These are phyloP conservation scores for Fragaria vesca DNA, from an alignment of 306 rosid genomes.

Conservation along the genomic window DNA sequence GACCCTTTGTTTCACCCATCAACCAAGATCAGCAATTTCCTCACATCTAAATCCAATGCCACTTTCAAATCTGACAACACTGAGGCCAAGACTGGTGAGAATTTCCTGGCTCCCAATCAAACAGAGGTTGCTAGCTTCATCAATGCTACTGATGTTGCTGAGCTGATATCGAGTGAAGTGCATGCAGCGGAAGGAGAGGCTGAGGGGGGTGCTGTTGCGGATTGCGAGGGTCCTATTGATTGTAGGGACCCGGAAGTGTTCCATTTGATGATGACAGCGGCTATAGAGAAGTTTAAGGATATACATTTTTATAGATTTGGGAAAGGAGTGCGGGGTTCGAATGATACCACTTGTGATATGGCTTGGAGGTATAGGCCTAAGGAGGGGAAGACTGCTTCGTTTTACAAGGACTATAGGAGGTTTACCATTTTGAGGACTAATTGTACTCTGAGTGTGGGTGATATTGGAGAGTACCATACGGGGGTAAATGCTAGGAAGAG, in stretches of 20 bases:
- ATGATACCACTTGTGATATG: constrained; percentile 83
- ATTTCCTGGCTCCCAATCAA: constrained; percentile 87
- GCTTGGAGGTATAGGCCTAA: constrained; percentile 98
- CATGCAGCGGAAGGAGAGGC: neutral
- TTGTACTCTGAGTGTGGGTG: constrained; percentile 58
- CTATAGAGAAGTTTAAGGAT: constrained; percentile 87
- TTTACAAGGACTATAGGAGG: constrained; percentile 94
- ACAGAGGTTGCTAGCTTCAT: constrained; percentile 59
- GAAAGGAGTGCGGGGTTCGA: constrained; percentile 61
- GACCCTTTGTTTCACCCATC: constrained; percentile 96
- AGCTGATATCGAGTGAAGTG: neutral
- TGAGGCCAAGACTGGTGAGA: constrained; percentile 89
- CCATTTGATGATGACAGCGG: constrained; percentile 84
- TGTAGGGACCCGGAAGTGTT: constrained; percentile 91
- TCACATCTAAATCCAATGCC: constrained; percentile 91
- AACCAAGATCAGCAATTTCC: constrained; percentile 79
- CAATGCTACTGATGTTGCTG: constrained; percentile 62
- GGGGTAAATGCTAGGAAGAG: constrained; percentile 89
- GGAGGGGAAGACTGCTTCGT: constrained; percentile 89
- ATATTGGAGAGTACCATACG: constrained; percentile 85
- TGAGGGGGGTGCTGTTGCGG: constrained; percentile 19
- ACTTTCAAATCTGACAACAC: constrained; percentile 83
- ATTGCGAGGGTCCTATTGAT: constrained; percentile 68
- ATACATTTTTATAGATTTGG: constrained; percentile 90
- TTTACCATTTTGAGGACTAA: constrained; percentile 72